Conservation (phyloP, 2,329 filamentous ascomycete genomes). For the Rutstroemia sp. region DNA sequence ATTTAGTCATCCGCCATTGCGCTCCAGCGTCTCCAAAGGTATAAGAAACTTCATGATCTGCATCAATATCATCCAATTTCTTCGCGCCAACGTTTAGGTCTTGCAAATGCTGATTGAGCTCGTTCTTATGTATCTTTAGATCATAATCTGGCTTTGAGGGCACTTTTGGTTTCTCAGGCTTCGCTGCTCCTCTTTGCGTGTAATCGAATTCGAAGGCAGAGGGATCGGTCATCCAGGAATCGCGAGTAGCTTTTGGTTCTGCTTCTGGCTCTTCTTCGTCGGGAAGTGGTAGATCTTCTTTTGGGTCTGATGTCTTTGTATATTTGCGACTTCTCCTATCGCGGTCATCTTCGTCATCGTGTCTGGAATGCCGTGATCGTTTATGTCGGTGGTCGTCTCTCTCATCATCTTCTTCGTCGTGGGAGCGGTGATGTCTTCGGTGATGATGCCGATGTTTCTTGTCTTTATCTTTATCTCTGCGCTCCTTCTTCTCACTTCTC, state of each 20-base stretch:
- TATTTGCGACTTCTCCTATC: conserved; percentile 28
- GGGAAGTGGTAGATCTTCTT: conserved; percentile 44
- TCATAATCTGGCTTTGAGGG: conserved; percentile 27
- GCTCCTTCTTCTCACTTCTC: conserved; percentile 37
- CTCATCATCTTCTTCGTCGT: conserved; percentile 22
- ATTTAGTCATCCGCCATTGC: conserved; percentile 93
- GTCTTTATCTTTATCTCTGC: conserved; percentile 35
- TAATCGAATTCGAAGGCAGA: conserved; percentile 80
- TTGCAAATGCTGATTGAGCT: conserved; percentile 68
- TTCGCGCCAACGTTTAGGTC: conserved; percentile 48
- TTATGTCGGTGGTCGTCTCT: conserved; percentile 53
- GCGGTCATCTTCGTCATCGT: conserved; percentile 30
- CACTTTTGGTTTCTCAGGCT: conserved; percentile 38
- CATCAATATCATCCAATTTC: conserved; percentile 42
- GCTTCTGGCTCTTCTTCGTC: conserved; percentile 39
- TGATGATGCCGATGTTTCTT: conserved; percentile 31
- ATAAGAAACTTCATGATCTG: conserved; percentile 63
- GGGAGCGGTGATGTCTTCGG: conserved; percentile 26
- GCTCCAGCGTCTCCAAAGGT: conserved; percentile 85
- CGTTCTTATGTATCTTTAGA: conserved; percentile 59
- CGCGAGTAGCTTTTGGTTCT: conserved; percentile 45
- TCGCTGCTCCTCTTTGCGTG: conserved; percentile 52
- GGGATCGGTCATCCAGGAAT: conserved; percentile 92
- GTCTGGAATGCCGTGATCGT: conserved; percentile 41
- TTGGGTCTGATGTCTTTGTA: conserved; percentile 39